Conservation (phyloP, 495 filamentous ascomycete genomes). For the Hyphodiscus hymeniophilus region DNA sequence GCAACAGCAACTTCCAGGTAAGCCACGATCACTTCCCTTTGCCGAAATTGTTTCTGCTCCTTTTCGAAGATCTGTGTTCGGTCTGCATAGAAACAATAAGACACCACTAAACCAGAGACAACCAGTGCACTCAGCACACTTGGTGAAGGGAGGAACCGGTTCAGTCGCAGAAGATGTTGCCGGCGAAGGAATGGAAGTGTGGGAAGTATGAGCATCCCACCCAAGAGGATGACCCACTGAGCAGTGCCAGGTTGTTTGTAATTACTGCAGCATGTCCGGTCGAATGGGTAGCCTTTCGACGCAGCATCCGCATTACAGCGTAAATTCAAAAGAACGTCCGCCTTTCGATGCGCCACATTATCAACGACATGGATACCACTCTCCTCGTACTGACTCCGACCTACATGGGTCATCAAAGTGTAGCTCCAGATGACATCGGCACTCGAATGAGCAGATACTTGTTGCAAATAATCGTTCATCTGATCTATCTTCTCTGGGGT, state of each 20-base stretch:
- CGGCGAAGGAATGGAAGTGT: constrained; percentile 16
- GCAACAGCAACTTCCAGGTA: constrained; percentile 26
- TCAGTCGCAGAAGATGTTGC: constrained; percentile 2
- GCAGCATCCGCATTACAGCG: constrained; percentile 43
- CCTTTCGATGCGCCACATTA: constrained; percentile 36
- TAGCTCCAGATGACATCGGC: constrained; percentile 47
- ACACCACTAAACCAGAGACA: constrained; percentile 30
- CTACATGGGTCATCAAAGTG: constrained; percentile 31
- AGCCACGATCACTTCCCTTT: constrained; percentile 31
- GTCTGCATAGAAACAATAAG: constrained; percentile 49
- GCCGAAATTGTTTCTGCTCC: constrained; percentile 40
- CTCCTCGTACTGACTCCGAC: constrained; percentile 31
- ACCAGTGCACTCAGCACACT: constrained; percentile 4
- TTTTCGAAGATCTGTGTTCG: constrained; percentile 48
- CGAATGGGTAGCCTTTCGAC: constrained; percentile 35
- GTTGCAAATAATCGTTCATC: constrained; percentile 47
- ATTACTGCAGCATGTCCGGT: constrained; percentile 50
- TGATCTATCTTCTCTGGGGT: constrained; percentile 39
- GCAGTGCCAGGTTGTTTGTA: constrained; percentile 28
- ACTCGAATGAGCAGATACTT: constrained; percentile 31
- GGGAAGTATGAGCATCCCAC: constrained; percentile 23
- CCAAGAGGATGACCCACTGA: constrained; percentile 27
- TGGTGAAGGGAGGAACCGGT: constrained; percentile 1
- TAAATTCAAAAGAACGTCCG: constrained; percentile 48
- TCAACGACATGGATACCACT: constrained; percentile 47